phyloP scores from a whole-genome alignment of 768 basidiomycete genomes.

The Lactifluus hygrophoroides region DNA sequence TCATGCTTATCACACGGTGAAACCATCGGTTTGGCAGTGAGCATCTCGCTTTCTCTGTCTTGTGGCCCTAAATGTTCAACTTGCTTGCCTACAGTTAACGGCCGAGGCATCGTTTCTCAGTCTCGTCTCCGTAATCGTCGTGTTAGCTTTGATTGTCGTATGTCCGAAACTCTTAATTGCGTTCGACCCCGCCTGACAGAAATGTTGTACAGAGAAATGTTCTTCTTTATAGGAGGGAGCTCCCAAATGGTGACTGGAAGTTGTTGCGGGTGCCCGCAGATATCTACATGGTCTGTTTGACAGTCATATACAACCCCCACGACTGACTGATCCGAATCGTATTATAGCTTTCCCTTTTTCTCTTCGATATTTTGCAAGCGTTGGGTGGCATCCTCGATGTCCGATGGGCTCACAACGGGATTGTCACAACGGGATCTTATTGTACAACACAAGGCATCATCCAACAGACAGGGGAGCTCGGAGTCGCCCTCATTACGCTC shows the following conservation, averaged over 20 bases:
- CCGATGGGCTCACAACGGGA: constrained; percentile 30
- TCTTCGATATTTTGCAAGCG: constrained; percentile 32
- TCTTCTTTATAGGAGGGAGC: background rate
- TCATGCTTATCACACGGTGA: constrained; percentile 29
- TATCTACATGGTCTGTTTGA: constrained; percentile 31
- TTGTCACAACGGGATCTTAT: constrained; percentile 28
- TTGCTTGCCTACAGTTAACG: constrained; percentile 24
- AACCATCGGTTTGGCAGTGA: constrained; percentile 32
- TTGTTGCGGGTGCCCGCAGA: constrained; percentile 33
- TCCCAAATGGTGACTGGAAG: constrained; percentile 1
- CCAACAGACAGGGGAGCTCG: constrained; percentile 36
- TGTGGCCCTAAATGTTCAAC: background rate
- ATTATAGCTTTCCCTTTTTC: constrained; percentile 22
- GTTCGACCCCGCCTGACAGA: background rate
- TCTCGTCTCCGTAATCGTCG: background rate
- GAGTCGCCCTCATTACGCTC: constrained; percentile 35
- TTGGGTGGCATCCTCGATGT: constrained; percentile 32
- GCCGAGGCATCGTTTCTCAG: constrained; percentile 26
- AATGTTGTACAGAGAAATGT: constrained; percentile 2
- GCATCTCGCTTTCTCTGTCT: background rate
- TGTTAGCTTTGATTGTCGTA: constrained; percentile 11
- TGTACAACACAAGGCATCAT: constrained; percentile 34
- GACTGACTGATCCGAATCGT: constrained; percentile 17
- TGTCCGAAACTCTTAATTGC: background rate
- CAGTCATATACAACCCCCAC: background rate